These are phyloP conservation scores for Fusarium concolor DNA, from an alignment of 2,329 filamentous ascomycete species.

Conservation along the genomic window DNA sequence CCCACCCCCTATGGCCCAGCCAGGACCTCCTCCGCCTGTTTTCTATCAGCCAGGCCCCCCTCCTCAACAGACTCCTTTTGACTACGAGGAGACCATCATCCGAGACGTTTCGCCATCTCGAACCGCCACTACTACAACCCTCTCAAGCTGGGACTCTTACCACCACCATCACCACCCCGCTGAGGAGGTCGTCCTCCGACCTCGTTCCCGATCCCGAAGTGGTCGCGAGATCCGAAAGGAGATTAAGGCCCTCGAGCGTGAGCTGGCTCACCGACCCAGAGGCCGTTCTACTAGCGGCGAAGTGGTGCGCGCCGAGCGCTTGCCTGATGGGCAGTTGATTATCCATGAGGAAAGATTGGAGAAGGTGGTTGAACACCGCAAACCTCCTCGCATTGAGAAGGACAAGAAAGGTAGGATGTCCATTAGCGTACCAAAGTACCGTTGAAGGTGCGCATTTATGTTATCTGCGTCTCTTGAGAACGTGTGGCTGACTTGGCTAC, in stretches of 20 bases:
- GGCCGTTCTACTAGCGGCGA: slow-evolving; percentile 59
- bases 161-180: slow-evolving; percentile 47
- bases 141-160: slow-evolving; percentile 50
- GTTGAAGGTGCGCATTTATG: slow-evolving; percentile 63
- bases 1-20: slow-evolving; percentile 11
- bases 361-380: slow-evolving; percentile 64
- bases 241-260: slow-evolving; percentile 74
- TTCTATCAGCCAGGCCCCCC: slow-evolving; percentile 50
- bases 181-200: slow-evolving; percentile 56
- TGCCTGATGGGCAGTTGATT: slow-evolving; percentile 71
- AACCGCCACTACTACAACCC: slow-evolving; percentile 53
- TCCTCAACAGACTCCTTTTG: slow-evolving; percentile 49
- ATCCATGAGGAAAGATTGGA: slow-evolving; percentile 72
- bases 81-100: slow-evolving; percentile 61
- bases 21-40: slow-evolving; percentile 43
- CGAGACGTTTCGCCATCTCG: slow-evolving; percentile 64
- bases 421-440: slow-evolving; percentile 81
- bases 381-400: slow-evolving; percentile 79
- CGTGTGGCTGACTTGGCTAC: slow-evolving; percentile 49
- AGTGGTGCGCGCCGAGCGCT: slow-evolving; percentile 66
- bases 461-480: slow-evolving; percentile 33
- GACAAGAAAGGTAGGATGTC: slow-evolving; percentile 97
- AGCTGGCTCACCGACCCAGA: slow-evolving; percentile 53
- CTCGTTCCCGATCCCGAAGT: slow-evolving; percentile 57
- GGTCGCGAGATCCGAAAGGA: slow-evolving; percentile 78